These are phyloP conservation scores for Citrus hindsii DNA, from an alignment of 345 rosid species.

Conservation along the genomic window DNA sequence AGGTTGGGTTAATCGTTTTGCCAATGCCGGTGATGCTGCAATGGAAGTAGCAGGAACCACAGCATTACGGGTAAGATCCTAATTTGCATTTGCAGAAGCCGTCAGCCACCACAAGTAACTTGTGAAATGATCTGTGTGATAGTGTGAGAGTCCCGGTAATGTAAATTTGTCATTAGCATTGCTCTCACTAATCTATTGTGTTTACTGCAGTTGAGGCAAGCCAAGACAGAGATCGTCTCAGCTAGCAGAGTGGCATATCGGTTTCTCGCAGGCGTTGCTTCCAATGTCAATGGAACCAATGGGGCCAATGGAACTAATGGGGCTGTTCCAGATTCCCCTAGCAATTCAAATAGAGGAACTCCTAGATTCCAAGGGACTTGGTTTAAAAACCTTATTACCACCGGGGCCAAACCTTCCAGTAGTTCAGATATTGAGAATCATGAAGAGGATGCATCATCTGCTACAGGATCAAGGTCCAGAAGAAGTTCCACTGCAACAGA, in stretches of 20 bases:
- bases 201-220: conserved; percentile 77
- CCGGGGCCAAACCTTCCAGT: conserved; percentile 64
- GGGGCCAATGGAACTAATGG: conserved; percentile 23
- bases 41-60: conserved; percentile 85
- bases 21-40: conserved; percentile 90
- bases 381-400: conserved; percentile 69
- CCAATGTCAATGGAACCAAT: conserved; percentile 31
- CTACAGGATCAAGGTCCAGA: conserved; percentile 17
- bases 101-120: background rate
- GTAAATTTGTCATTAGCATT: background rate
- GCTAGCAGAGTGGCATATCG: conserved; percentile 98
- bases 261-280: conserved; percentile 60
- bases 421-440: conserved; percentile 34
- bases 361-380: conserved; percentile 67
- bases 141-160: background rate
- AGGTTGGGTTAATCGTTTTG: conserved; percentile 99
- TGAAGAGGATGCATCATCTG: conserved; percentile 32
- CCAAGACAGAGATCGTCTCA: conserved; percentile 87
- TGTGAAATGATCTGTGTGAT: background rate
- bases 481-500: conserved; percentile 10
- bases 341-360: conserved; percentile 56
- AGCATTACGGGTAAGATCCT: conserved; percentile 62
- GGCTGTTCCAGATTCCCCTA: conserved; percentile 39
- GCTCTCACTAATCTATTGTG: conserved; percentile 10
- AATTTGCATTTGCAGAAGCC: background rate